These are phyloP conservation scores for Aaosphaeria arxii DNA, from an alignment of 2,329 filamentous ascomycete species.

Conservation along the genomic window DNA sequence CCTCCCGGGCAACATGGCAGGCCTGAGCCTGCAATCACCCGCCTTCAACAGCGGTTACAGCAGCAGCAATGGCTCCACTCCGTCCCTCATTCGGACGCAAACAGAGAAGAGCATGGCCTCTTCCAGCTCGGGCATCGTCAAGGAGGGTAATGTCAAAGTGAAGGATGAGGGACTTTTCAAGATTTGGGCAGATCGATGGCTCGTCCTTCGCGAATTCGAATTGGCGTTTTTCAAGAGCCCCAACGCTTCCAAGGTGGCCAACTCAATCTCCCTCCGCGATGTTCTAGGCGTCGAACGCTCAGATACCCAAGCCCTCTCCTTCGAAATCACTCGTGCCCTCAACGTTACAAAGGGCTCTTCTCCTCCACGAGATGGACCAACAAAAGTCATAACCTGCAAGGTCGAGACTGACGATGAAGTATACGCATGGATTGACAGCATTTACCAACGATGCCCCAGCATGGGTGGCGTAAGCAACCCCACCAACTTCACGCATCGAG, in stretches of 20 bases:
- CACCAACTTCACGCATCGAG: conserved; percentile 94
- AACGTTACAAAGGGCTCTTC: conserved; percentile 58
- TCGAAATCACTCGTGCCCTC: conserved; percentile 80
- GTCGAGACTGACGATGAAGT: conserved; percentile 95
- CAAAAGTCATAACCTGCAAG: conserved; percentile 83
- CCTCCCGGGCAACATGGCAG: conserved; percentile 74
- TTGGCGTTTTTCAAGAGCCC: conserved; percentile 94
- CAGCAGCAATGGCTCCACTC: conserved; percentile 31
- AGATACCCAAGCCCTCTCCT: conserved; percentile 85
- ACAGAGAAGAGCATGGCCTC: conserved; percentile 38
- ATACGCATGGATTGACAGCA: conserved; percentile 98
- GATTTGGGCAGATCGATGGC: conserved; percentile 83
- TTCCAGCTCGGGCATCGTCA: conserved; percentile 38
- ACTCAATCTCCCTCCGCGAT: conserved; percentile 80
- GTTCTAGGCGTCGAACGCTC: conserved; percentile 88
- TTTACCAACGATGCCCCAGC: conserved; percentile 92
- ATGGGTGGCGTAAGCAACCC: conserved; percentile 99
- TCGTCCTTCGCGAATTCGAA: conserved; percentile 88
- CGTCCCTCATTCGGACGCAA: conserved; percentile 40
- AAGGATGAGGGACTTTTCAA: conserved; percentile 90
- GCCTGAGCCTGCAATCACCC: conserved; percentile 69
- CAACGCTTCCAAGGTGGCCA: conserved; percentile 75
- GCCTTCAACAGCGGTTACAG: conserved; percentile 15
- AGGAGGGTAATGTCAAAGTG: conserved; percentile 73
- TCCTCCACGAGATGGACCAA: conserved; percentile 75